These are phyloP conservation scores for Saprolegnia parasitica DNA, from an alignment of 352 stramenopile species.

Conservation along the genomic window DNA sequence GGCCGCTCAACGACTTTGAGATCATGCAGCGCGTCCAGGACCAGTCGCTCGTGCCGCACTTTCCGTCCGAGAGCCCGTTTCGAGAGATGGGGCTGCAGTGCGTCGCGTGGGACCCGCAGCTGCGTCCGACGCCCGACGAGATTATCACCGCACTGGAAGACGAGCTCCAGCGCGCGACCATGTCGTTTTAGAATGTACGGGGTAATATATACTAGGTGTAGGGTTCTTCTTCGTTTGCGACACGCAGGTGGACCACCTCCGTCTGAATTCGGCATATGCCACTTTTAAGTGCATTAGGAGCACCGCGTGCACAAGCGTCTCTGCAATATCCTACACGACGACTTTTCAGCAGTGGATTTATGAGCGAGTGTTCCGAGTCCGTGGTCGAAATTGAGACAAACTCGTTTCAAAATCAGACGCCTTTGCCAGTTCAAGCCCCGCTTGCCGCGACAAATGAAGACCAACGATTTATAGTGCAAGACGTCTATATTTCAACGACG, in stretches of 20 bases:
- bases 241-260: neutral
- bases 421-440: too few relatives aligned
- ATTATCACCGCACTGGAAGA: neutral
- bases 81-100: neutral
- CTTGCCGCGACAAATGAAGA: too few relatives aligned
- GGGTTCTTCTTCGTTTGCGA: neutral
- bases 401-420: too few relatives aligned
- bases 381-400: too few relatives aligned
- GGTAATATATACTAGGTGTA: neutral
- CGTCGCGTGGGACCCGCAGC: neutral
- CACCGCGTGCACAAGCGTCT: too few relatives aligned
- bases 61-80: constrained; percentile 3
- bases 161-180: neutral
- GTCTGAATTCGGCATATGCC: too few relatives aligned
- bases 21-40: constrained; percentile 14
- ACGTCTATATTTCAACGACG: neutral
- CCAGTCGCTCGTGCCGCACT: neutral
- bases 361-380: too few relatives aligned
- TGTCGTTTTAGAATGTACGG: constrained; percentile 2
- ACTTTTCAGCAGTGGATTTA: too few relatives aligned
- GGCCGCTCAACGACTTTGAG: constrained; percentile 27
- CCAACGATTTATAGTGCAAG: constrained; percentile 1
- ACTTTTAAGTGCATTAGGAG: too few relatives aligned
- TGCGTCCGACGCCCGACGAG: constrained; percentile 5
- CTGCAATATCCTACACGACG: too few relatives aligned